phyloP scores from a whole-genome alignment of 352 stramenopile genomes.

The Globisporangium polare region DNA sequence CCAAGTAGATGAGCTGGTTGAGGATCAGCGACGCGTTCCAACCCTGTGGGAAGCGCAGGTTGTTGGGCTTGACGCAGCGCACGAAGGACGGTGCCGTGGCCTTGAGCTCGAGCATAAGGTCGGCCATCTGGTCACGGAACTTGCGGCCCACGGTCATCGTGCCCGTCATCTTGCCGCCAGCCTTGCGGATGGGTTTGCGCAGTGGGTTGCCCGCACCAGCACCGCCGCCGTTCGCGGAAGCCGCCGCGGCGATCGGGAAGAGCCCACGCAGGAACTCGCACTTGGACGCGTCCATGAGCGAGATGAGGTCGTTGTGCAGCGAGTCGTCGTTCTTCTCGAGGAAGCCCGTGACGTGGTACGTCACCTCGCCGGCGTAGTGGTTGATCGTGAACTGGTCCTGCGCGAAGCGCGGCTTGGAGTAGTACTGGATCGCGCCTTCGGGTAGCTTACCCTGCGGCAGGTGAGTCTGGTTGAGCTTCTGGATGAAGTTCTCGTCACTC shows the following conservation, averaged over 20 bases:
- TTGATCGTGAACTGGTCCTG: slow-evolving; percentile 95
- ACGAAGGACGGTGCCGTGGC: slow-evolving; percentile 86
- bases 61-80: slow-evolving; percentile 92
- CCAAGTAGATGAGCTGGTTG: slow-evolving; percentile 88
- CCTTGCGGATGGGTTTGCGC: slow-evolving; percentile 65
- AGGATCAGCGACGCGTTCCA: slow-evolving; percentile 87
- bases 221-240: slow-evolving; percentile 18
- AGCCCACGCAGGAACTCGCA: slow-evolving; percentile 76
- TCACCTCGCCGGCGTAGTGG: slow-evolving; percentile 96
- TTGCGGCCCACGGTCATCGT: slow-evolving; percentile 89
- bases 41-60: slow-evolving; percentile 78
- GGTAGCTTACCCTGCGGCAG: slow-evolving; percentile 71
- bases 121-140: slow-evolving; percentile 88
- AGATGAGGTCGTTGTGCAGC: slow-evolving; percentile 89
- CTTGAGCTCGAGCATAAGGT: slow-evolving; percentile 83
- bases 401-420: slow-evolving; percentile 82
- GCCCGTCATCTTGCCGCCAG: slow-evolving; percentile 86
- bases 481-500: slow-evolving; percentile 90
- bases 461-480: slow-evolving; percentile 91
- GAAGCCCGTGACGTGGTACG: slow-evolving; percentile 95
- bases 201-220: slow-evolving; percentile 33
- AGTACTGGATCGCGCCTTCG: slow-evolving; percentile 77
- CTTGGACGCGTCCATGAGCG: slow-evolving; percentile 83
- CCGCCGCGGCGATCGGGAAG: slow-evolving; percentile 50
- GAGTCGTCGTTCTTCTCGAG: slow-evolving; percentile 99